Base-by-base conservation (phyloP, 768 basidiomycete genomes). In the Lentinula lateritia region DNA sequence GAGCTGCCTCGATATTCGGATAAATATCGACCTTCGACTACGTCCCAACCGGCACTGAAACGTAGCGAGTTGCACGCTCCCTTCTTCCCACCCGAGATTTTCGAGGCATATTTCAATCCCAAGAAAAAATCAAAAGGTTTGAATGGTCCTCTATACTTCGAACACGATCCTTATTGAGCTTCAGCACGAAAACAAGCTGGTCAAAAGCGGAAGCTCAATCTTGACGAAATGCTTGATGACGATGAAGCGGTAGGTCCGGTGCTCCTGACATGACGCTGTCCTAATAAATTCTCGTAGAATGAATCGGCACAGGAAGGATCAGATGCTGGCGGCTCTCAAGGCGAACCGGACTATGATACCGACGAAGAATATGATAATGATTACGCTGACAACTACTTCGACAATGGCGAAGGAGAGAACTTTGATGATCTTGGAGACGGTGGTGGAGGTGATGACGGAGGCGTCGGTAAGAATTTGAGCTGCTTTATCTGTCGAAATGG, bases 361-460 rank as follows among this genome's bases (percentile, higher is more conserved):
- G 89, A 93, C 36, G 93, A 95, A 71, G 92, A 93, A 67, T 92
- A 93, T 68, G 92, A 93, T 72, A 93, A 94, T 65, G 92, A 94
- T 64, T 94, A 94, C 64, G 92, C 88, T 2, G 89, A 90, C 63
- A 92, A 94, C 69, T 93, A 94, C 78, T 94, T 94, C 70, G 92
- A 94, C 71, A 93, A 92, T 58, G 92, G 92, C 16, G 92, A 93
- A 72, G 86, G 79, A 3, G 92, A 93, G 57, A 90, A 93, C 67
- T 72, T 82, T 59, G 92, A 94, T 66, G 87, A 92, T 66, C 71
- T 90, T 20, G 90, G 88, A 5, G 55, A 56, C 28, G 55, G 55
- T 3, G 23, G 23, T 13, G 92, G 83, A 8, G 88, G 84, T 0
- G 88, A 80, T 9, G 89, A 81, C 4, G 82, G 72, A 13, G 90